Evolutionary conservation across 129 eudicot species (phyloP).

Genomic region (Kitagawia praeruptora): DNA sequence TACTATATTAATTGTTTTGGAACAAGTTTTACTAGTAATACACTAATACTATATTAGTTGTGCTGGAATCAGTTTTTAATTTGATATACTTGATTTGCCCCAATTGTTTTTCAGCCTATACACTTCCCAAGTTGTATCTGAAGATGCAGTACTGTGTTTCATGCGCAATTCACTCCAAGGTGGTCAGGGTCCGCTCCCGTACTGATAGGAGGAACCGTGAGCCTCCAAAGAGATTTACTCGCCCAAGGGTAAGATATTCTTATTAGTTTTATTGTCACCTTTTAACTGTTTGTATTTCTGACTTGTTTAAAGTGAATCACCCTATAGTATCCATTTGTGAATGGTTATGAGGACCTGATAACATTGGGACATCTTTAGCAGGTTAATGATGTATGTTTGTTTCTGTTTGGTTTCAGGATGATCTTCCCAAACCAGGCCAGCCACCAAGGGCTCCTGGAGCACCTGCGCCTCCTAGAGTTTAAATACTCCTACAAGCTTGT

Average conservation of each 20-base stretch:
- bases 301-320: neutral
- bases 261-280: neutral
- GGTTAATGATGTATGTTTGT: neutral
- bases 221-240: constrained; percentile 73
- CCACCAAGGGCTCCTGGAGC: constrained; percentile 48
- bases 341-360: neutral
- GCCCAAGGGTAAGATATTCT: constrained; percentile 53
- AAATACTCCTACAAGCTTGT: neutral
- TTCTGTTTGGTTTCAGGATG: constrained; percentile 33
- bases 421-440: constrained; percentile 51
- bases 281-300: neutral
- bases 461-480: constrained; percentile 35
- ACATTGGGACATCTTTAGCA: neutral
- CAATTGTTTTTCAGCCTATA: constrained; percentile 33
- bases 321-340: neutral
- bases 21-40: neutral
- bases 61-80: neutral
- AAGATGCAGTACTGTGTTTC: constrained; percentile 78
- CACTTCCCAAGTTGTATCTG: constrained; percentile 68
- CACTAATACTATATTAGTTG: neutral
- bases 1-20: neutral
- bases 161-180: constrained; percentile 79
- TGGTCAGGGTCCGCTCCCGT: constrained; percentile 61
- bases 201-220: constrained; percentile 78
- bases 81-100: neutral